Conservation (phyloP, 139 green algal genomes). For the Chlamydomonas sphaeroides region DNA sequence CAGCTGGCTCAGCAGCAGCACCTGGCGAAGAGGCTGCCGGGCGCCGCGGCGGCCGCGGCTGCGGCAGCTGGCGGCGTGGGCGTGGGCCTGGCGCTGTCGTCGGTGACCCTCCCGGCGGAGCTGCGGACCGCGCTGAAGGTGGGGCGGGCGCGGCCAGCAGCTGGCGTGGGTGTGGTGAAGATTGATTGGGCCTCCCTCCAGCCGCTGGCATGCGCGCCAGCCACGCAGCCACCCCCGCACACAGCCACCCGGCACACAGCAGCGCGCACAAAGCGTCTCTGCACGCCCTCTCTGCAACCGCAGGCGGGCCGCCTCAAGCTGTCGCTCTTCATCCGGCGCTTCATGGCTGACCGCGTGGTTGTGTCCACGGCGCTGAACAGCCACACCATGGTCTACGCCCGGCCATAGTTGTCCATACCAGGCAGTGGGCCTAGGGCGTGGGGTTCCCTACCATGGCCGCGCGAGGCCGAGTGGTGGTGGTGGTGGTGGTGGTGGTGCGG, state of each 20-base stretch:
- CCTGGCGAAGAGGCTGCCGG: not conserved
- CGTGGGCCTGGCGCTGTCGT: conserved; percentile 23
- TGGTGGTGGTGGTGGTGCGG: no score
- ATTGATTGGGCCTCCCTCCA: not conserved
- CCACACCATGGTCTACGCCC: not conserved
- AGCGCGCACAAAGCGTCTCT: not conserved
- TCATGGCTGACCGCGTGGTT: not conserved
- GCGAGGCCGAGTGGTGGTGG: no score
- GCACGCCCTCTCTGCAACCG: not conserved
- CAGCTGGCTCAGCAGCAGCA: not conserved
- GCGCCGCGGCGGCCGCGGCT: no score
- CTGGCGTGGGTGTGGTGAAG: not conserved
- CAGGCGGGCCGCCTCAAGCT: conserved; percentile 18
- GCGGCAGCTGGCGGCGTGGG: no score
- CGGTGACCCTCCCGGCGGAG: not conserved
- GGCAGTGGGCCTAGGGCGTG: no score
- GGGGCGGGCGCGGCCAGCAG: not conserved
- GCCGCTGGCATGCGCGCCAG: no score
- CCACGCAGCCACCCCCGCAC: not conserved
- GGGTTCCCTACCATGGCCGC: no score
- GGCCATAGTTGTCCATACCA: no score
- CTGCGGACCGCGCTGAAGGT: conserved; percentile 23
- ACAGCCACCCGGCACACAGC: not conserved
- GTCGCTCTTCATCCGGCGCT: conserved; percentile 4
- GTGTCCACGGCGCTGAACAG: no score